phyloP scores from a whole-genome alignment of 768 basidiomycete species.

The Rubroboletus satanas region DNA sequence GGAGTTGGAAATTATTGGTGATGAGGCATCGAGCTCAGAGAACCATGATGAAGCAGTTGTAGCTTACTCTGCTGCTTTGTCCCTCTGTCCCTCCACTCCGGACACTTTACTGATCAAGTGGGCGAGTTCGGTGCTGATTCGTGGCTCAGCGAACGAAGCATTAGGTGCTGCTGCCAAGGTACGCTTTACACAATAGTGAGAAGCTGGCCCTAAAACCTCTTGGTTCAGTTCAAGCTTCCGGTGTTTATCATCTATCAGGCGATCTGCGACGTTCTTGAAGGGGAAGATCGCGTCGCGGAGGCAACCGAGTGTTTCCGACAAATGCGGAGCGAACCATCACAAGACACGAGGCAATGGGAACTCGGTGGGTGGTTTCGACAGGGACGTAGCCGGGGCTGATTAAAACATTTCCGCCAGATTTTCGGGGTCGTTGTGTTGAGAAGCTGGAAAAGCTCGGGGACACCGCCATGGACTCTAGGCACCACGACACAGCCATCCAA shows the following conservation, averaged over 20 bases:
- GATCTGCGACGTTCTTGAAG: background rate
- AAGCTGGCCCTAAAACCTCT: background rate
- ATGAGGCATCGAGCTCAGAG: background rate
- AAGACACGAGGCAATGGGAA: background rate
- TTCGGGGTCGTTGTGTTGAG: background rate
- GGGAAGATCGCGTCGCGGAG: background rate
- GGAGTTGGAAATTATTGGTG: background rate
- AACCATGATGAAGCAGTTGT: background rate
- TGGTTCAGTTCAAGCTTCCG: slow-evolving; percentile 1
- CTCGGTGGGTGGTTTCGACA: background rate
- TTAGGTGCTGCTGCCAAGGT: background rate
- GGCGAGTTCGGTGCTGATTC: background rate
- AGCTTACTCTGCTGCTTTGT: background rate
- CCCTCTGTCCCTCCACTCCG: background rate
- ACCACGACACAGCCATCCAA: background rate
- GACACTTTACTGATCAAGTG: background rate
- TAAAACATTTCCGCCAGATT: background rate
- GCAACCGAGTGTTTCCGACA: background rate
- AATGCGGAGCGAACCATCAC: background rate
- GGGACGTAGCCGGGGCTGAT: too few species aligned
- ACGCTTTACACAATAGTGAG: background rate
- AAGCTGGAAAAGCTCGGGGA: slow-evolving; percentile 1
- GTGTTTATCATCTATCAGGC: background rate
- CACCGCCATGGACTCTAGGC: background rate
- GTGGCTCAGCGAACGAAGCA: background rate